Conservation (phyloP, 106 monocot species). For the Dactylorhiza incarnata region DNA sequence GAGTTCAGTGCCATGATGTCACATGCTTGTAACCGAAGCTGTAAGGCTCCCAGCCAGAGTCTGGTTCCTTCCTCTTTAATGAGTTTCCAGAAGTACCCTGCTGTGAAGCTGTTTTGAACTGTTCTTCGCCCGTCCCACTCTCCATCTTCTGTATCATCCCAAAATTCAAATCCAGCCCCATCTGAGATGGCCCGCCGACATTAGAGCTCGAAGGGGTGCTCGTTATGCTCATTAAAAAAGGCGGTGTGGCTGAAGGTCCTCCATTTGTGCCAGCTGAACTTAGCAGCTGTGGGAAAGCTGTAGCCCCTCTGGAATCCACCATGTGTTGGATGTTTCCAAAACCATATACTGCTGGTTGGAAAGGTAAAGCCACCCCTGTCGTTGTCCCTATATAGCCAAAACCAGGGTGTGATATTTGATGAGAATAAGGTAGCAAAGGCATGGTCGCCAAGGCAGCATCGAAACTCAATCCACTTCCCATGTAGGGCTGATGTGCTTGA, state of each 20-base stretch:
- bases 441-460: background rate
- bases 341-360: conserved; percentile 34
- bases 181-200: conserved; percentile 19
- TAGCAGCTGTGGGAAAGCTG: conserved; percentile 27
- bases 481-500: conserved; percentile 2
- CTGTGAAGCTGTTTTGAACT: conserved; percentile 29
- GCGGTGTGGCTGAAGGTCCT: conserved; percentile 14
- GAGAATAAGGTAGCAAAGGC: conserved; percentile 23
- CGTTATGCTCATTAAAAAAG: conserved; percentile 30
- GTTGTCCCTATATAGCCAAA: conserved; percentile 27
- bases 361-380: conserved; percentile 28
- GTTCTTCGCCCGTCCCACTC: conserved; percentile 4
- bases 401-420: conserved; percentile 19
- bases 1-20: conserved; percentile 24
- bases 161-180: conserved; percentile 57
- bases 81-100: conserved; percentile 19
- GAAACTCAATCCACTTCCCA: background rate
- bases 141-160: conserved; percentile 7
- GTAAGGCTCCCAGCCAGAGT: conserved; percentile 23
- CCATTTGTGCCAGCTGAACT: conserved; percentile 18
- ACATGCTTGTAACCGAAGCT: conserved; percentile 39
- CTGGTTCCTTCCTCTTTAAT: conserved; percentile 53
- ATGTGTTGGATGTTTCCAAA: conserved; percentile 21
- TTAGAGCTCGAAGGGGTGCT: conserved; percentile 19
- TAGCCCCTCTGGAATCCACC: conserved; percentile 2